A percentile compares a stretch with the other conserved stretches of the same genome.
These are phyloP conservation scores for Microdochium paspali DNA, from an alignment of 2,329 filamentous ascomycete genomes.

Conservation along the genomic window DNA sequence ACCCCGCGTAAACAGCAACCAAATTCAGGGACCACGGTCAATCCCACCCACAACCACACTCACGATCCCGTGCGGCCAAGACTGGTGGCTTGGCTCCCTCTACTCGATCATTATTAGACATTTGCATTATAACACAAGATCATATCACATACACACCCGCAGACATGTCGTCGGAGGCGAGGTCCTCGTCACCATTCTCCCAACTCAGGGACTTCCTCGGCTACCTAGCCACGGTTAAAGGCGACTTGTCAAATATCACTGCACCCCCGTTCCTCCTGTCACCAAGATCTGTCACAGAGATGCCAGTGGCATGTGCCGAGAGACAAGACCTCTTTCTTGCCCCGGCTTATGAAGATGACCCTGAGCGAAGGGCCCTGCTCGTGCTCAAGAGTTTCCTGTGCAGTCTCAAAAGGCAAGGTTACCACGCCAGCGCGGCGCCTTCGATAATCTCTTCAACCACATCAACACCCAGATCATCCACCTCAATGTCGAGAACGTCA, in stretches of 20 bases:
- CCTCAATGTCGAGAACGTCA: neutral
- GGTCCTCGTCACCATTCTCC: constrained; percentile 14
- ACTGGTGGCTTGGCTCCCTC: neutral
- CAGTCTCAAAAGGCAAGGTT: constrained; percentile 35
- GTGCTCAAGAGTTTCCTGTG: constrained; percentile 39
- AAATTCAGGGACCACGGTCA: neutral
- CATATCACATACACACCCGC: neutral
- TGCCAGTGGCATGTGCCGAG: constrained; percentile 48
- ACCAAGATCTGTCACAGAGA: constrained; percentile 43
- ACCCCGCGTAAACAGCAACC: neutral
- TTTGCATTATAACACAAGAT: neutral
- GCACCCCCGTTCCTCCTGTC: constrained; percentile 46
- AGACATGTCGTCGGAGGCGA: neutral
- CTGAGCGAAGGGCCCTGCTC: constrained; percentile 28
- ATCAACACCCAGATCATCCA: neutral
- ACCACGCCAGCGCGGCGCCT: constrained; percentile 9
- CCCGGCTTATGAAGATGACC: constrained; percentile 27
- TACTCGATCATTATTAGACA: neutral
- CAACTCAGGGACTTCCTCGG: constrained; percentile 22
- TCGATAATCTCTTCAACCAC: neutral
- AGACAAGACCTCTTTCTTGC: constrained; percentile 38
- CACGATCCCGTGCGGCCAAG: neutral
- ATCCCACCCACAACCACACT: neutral
- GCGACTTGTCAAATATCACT: constrained; percentile 45
- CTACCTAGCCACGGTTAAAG: constrained; percentile 44